A percentile compares a stretch with the other conserved stretches of the same genome.
Evolutionary conservation across 352 stramenopile genomes (phyloP).

Genomic region (Phytophthora constricta): DNA sequence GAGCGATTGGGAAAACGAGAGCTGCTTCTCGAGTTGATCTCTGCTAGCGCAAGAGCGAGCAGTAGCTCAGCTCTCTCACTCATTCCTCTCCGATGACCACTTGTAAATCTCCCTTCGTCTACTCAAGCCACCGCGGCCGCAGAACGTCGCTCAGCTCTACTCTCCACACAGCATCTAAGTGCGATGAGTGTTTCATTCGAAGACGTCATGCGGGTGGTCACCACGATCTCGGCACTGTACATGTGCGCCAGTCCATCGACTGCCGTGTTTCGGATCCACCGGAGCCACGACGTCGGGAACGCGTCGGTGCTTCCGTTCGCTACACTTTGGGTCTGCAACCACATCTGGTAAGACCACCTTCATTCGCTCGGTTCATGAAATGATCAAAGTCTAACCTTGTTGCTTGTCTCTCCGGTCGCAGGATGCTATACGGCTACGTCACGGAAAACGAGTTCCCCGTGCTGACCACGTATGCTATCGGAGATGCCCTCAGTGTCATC

Average conservation of each 20-base stretch:
- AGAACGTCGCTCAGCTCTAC: slow-evolving; percentile 1
- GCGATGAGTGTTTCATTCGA: slow-evolving; percentile 44
- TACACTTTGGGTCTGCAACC: slow-evolving; percentile 71
- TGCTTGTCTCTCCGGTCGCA: slow-evolving; percentile 12
- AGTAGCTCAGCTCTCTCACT: neutral
- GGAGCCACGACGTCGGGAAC: slow-evolving; percentile 44
- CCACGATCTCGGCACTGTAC: slow-evolving; percentile 72
- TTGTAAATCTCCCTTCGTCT: slow-evolving; percentile 29
- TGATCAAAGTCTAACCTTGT: slow-evolving; percentile 3
- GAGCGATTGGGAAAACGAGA: slow-evolving; percentile 16
- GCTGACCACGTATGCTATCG: slow-evolving; percentile 58
- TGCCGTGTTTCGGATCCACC: slow-evolving; percentile 61
- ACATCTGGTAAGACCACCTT: slow-evolving; percentile 64
- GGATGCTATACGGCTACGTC: slow-evolving; percentile 72
- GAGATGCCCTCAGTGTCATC: slow-evolving; percentile 49
- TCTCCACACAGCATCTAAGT: neutral
- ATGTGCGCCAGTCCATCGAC: slow-evolving; percentile 74
- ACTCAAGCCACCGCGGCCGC: slow-evolving; percentile 26
- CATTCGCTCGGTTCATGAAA: neutral
- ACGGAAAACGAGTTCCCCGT: slow-evolving; percentile 53
- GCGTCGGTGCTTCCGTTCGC: slow-evolving; percentile 63
- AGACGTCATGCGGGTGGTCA: slow-evolving; percentile 61
- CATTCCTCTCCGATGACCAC: slow-evolving; percentile 10
- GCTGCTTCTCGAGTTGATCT: slow-evolving; percentile 14
- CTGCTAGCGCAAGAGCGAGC: neutral